Percentiles rank a stretch among this genome's conserved stretches.
Conservation (phyloP, 768 basidiomycete genomes). For the Krasilnikovozyma curviuscula region DNA sequence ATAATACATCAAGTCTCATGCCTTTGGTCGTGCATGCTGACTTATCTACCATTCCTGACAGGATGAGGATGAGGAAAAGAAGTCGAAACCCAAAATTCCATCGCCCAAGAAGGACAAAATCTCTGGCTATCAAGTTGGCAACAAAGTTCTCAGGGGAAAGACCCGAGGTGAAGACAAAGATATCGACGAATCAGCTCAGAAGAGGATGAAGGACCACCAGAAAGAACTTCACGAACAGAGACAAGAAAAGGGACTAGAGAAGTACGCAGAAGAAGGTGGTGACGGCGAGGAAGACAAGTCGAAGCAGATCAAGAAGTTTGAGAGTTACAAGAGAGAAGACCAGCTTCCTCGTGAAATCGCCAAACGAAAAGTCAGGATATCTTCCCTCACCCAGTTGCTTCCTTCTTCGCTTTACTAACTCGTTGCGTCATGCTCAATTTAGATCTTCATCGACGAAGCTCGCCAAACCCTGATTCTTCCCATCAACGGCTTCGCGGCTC, state of each 20-base stretch:
- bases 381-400: neutral
- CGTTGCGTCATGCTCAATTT: too few species aligned
- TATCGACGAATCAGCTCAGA: constrained; percentile 51
- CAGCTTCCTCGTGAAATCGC: constrained; percentile 73
- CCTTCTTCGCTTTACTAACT: too few species aligned
- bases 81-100: constrained; percentile 33
- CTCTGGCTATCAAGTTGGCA: constrained; percentile 48
- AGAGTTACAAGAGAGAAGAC: constrained; percentile 87
- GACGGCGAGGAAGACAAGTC: constrained; percentile 68
- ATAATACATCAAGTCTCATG: neutral
- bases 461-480: constrained; percentile 76
- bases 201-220: constrained; percentile 76
- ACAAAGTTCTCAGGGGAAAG: constrained; percentile 76
- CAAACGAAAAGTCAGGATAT: constrained; percentile 43
- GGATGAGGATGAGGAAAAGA: constrained; percentile 33
- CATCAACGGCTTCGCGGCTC: constrained; percentile 84
- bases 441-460: constrained; percentile 86
- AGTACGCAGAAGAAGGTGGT: constrained; percentile 63
- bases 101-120: constrained; percentile 36
- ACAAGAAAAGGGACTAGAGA: constrained; percentile 60
- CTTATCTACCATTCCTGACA: constrained; percentile 18
- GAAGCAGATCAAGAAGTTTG: constrained; percentile 71
- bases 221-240: constrained; percentile 53
- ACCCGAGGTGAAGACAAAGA: constrained; percentile 66
- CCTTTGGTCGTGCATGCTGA: neutral